Base-by-base conservation (phyloP, 768 basidiomycete species). In the Russula olivacea region DNA sequence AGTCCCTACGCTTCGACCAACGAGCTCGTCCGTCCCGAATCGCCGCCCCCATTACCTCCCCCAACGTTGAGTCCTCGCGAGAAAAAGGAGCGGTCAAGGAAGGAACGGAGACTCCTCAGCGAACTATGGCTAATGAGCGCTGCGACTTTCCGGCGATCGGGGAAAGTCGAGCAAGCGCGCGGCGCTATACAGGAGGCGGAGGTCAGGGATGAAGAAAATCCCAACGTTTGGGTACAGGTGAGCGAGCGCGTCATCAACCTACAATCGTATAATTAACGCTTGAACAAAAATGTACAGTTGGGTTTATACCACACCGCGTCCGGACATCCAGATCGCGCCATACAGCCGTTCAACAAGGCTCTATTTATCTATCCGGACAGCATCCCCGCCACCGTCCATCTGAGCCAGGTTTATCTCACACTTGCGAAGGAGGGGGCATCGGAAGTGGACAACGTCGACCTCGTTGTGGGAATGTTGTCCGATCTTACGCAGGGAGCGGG, bases 181-280 rank as follows among this genome's bases (percentile, higher is more conserved):
- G 95, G 86, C 12, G 88, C 96, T 2, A 93, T 98, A 50, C 92
- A 93, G 71, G 96, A 99, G 74, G 97, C 96, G 0, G 96, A 99
- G 72, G 85, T 88, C 4, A 80, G 83, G 66, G 92, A 96, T 71
- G 88, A 91, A 66, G 81, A 83, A 28, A 94, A 96, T 72, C 84
- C 91, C 4, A 86, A 84, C 30, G 93, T 98, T 17, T 98, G 94
- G 94, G 88, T 96, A 7, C 95, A 98, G 83, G 92, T 96, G 67
- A 60, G 83, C 71, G 50, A 53, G 34, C 43, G 30, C 48, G 43
- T 40, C 40, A 3, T 34, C 41, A 40, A 49, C n/a, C 11, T 3
- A 28, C 28, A 12, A 23, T 23, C 19, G 2, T 48, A 9, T 32
- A 49, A 36, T 62, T 14, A 19, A 38, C 34, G 2, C 4, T 21